Percentiles rank a stretch among this genome's conserved stretches.
These are phyloP conservation scores for Pavlovales sp. DNA, from an alignment of 208 protist species.

Conservation along the genomic window DNA sequence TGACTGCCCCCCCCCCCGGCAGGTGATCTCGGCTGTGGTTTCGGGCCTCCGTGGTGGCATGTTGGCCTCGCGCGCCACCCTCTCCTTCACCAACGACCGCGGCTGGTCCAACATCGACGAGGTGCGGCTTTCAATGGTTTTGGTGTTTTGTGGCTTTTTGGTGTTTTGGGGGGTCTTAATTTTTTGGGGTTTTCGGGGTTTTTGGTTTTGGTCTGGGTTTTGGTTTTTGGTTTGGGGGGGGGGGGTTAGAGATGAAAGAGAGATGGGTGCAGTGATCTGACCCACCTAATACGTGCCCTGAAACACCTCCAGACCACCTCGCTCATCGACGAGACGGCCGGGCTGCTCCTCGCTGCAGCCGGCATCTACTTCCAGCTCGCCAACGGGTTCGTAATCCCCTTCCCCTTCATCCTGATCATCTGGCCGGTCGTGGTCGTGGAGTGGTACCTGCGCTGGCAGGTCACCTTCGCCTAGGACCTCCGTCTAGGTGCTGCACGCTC, in stretches of 20 bases:
- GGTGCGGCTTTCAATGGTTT: no score
- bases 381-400: constrained; percentile 5
- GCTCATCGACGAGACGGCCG: constrained; percentile 3
- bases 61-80: not conserved
- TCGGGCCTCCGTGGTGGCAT: not conserved
- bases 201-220: no score
- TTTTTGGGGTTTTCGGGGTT: no score
- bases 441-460: constrained; percentile 14
- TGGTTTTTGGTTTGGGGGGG: no score
- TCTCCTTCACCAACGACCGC: not conserved
- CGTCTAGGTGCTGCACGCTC: no score
- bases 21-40: not conserved
- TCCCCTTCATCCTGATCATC: not conserved
- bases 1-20: no score
- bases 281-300: no score
- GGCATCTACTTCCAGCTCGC: constrained; percentile 8
- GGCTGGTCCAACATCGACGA: not conserved
- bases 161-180: no score
- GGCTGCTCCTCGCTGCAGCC: not conserved
- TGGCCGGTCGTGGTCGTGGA: not conserved
- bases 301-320: not conserved
- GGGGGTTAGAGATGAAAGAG: no score
- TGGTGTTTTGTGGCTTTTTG: no score
- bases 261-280: no score
- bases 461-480: not conserved